These are phyloP conservation scores for Ceratocystis harringtonii DNA, from an alignment of 2,329 filamentous ascomycete genomes.

Conservation along the genomic window DNA sequence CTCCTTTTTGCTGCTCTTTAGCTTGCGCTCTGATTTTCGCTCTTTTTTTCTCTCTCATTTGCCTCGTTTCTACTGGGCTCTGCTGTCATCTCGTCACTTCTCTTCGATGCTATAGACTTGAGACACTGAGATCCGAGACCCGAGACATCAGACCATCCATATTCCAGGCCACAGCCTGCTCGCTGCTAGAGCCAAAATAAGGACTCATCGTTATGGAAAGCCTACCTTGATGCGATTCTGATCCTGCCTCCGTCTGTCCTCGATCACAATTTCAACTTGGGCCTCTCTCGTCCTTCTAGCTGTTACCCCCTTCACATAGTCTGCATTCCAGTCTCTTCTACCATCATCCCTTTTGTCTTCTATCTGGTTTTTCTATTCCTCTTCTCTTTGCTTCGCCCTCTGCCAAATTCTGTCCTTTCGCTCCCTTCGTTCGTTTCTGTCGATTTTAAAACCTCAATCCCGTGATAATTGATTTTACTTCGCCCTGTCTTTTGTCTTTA, in stretches of 20 bases:
- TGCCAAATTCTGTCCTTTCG: background rate
- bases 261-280: background rate
- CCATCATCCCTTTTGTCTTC: background rate
- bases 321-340: background rate
- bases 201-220: background rate
- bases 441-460: background rate
- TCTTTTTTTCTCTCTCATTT: background rate
- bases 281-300: background rate
- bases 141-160: background rate
- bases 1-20: too few relatives aligned
- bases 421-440: background rate
- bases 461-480: background rate
- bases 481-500: background rate
- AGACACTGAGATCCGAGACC: constrained; percentile 1
- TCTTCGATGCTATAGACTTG: background rate
- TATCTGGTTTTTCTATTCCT: background rate
- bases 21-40: background rate
- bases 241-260: background rate
- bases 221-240: background rate
- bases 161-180: background rate
- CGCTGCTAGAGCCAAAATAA: background rate
- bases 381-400: constrained; percentile 1
- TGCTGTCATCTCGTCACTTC: background rate
- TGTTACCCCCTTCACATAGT: background rate
- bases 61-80: background rate